A percentile compares a stretch with the other conserved stretches of the same genome.
These are phyloP conservation scores for Dicorynia guianensis DNA, from an alignment of 306 rosid species.

Conservation along the genomic window DNA sequence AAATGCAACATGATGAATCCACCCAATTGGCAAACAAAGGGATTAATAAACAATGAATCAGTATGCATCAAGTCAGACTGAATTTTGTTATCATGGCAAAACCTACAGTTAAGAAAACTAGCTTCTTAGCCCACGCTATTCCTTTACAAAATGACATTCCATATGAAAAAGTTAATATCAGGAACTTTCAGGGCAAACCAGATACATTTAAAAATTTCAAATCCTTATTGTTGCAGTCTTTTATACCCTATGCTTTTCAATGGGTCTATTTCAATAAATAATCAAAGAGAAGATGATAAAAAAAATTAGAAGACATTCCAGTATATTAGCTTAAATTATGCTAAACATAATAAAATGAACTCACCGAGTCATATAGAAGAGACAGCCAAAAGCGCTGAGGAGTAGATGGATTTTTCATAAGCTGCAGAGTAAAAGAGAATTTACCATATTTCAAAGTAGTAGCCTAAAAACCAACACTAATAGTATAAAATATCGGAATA, in stretches of 20 bases:
- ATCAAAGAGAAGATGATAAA: not conserved
- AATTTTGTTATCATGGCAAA: not conserved
- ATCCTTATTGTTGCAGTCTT: constrained; percentile 10
- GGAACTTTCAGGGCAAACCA: not conserved
- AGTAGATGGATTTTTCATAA: constrained; percentile 89
- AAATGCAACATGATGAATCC: not conserved
- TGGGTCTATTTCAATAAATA: constrained; percentile 15
- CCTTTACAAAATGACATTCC: constrained; percentile 6
- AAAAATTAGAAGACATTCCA: not conserved
- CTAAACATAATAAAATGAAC: constrained; percentile 31
- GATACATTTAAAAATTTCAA: not conserved
- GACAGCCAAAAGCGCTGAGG: constrained; percentile 97
- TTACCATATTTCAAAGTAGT: constrained; percentile 3
- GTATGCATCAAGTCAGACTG: not conserved
- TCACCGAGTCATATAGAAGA: constrained; percentile 86
- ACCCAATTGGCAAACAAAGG: constrained; percentile 3
- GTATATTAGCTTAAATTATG: constrained; percentile 9
- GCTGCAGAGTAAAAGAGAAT: constrained; percentile 57
- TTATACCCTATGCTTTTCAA: not conserved
- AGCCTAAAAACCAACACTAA: not conserved
- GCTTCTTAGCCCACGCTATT: not conserved
- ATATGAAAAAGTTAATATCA: not conserved
- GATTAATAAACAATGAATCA: not conserved
- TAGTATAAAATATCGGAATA: not conserved
- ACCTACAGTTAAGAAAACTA: not conserved